Evolutionary conservation across 108 stramenopile species (phyloP).

Genomic region (Seminavis robusta): DNA sequence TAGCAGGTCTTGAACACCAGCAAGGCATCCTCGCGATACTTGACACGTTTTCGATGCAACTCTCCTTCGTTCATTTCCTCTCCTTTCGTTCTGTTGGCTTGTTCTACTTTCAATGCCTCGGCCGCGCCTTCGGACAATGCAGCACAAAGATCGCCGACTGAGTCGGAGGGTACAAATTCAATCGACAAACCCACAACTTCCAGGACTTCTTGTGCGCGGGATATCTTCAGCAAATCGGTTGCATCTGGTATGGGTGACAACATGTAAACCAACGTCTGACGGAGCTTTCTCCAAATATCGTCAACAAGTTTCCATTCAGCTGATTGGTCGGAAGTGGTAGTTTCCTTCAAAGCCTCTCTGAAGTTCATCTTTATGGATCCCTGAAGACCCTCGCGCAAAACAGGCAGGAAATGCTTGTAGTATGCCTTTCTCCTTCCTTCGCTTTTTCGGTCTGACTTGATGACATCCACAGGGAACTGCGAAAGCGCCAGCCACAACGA

Average conservation of each 20-base stretch:
- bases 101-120: not conserved
- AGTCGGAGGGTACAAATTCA: not conserved
- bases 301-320: not conserved
- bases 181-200: slow-evolving; percentile 1
- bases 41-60: not conserved
- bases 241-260: slow-evolving; percentile 1
- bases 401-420: slow-evolving; percentile 6
- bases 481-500: not conserved
- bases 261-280: not conserved
- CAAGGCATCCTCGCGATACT: slow-evolving; percentile 8
- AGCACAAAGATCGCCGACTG: not conserved
- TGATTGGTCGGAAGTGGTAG: not conserved
- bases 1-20: not conserved
- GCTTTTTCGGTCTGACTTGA: not conserved
- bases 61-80: not conserved
- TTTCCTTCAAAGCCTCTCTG: not conserved
- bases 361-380: not conserved
- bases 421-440: not conserved
- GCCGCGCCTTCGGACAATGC: not conserved
- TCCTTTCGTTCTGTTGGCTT: not conserved
- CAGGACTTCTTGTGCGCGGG: not conserved
- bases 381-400: not conserved
- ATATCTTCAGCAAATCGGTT: slow-evolving; percentile 2
- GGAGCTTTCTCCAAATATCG: slow-evolving; percentile 3
- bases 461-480: not conserved